Percentiles rank a stretch among this genome's conserved stretches.
Conservation (phyloP, 2,329 filamentous ascomycete species). For the Fusarium duplospermum region DNA sequence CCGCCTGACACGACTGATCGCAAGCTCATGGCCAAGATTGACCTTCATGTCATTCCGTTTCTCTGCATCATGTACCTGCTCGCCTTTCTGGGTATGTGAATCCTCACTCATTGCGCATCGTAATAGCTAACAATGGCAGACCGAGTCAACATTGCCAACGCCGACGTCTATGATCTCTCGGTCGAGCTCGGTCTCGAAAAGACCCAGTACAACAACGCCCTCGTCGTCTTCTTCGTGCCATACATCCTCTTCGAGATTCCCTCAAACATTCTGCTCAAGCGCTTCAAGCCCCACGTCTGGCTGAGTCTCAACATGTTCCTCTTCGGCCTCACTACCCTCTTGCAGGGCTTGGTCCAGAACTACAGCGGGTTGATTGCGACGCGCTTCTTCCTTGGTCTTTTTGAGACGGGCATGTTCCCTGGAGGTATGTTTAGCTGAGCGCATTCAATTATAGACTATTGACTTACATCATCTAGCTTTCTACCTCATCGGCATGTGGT, state of each 20-base stretch:
- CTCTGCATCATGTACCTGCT: slow-evolving; percentile 78
- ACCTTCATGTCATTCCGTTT: slow-evolving; percentile 77
- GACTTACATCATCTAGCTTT: slow-evolving; percentile 59
- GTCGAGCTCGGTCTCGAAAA: slow-evolving; percentile 70
- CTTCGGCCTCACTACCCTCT: slow-evolving; percentile 80
- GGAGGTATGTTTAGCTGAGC: slow-evolving; percentile 46
- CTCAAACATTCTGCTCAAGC: slow-evolving; percentile 75
- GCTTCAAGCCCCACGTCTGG: slow-evolving; percentile 72
- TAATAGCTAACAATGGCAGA: slow-evolving; percentile 47
- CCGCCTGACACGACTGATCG: slow-evolving; percentile 71
- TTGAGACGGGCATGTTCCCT: slow-evolving; percentile 79
- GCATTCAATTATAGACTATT: slow-evolving; percentile 44
- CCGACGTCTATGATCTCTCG: slow-evolving; percentile 73
- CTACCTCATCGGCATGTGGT: slow-evolving; percentile 89
- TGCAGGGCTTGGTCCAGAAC: slow-evolving; percentile 81
- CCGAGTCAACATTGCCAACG: slow-evolving; percentile 84
- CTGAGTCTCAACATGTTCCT: slow-evolving; percentile 85
- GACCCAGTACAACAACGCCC: slow-evolving; percentile 77
- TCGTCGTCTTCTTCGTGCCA: slow-evolving; percentile 86
- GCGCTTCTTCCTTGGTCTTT: slow-evolving; percentile 86
- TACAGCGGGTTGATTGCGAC: slow-evolving; percentile 82
- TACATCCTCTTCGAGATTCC: slow-evolving; percentile 80
- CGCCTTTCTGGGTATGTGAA: slow-evolving; percentile 68
- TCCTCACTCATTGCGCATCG: neutral
- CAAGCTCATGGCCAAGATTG: slow-evolving; percentile 76